Base-by-base conservation (phyloP, 78 protist species). In the Chrysochromulina parva region DNA sequence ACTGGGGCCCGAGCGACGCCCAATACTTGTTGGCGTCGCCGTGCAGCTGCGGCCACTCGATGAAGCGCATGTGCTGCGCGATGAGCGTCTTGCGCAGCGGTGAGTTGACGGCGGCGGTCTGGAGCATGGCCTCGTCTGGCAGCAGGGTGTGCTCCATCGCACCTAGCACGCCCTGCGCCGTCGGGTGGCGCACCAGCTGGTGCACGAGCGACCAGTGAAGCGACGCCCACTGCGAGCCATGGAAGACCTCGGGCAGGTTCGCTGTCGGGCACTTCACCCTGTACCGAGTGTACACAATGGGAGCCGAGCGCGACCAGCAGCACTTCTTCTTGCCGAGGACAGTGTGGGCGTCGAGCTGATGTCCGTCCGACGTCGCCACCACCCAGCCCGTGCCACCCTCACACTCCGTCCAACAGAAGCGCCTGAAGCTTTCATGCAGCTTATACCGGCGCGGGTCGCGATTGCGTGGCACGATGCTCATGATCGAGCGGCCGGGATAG, bases 131-230 rank as follows among this genome's bases (percentile, higher is more conserved):
- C 82, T 74, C 82, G 82, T 74, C 82, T 58, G 82, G 82, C 82
- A 74, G 82, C 82, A 74, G 82, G 20, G 82, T 74, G 82, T 74
- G 38, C 82, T 74, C 82, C 82, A 74, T 74, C 78, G 52, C 78
- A 10, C 48, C 19, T 19, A 17, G 5, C 14, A 48, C 55, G 58
- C 82, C 19, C 14, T 19, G 82, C 17, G 82, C 82, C 4, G 22
- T 16, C 26, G 55, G 82, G 82, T 74, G 82, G 28, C 3, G 28
- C 57, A 48, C 82, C 13, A 74, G 1, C 57, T 74, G 55, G 57
- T 19, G n/a, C n/a, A 74, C 82, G 57, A 74, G 53, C 26, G 82
- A 74, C 57, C 16, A 14, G 55, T 74, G 82, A n/a, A 74, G 50
- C 57, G 82, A 48, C 24, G 55, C 82, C 82, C 82, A 74, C 82